These are phyloP conservation scores for Caryocar brasiliense DNA, from an alignment of 441 rosid genomes.

Conservation along the genomic window DNA sequence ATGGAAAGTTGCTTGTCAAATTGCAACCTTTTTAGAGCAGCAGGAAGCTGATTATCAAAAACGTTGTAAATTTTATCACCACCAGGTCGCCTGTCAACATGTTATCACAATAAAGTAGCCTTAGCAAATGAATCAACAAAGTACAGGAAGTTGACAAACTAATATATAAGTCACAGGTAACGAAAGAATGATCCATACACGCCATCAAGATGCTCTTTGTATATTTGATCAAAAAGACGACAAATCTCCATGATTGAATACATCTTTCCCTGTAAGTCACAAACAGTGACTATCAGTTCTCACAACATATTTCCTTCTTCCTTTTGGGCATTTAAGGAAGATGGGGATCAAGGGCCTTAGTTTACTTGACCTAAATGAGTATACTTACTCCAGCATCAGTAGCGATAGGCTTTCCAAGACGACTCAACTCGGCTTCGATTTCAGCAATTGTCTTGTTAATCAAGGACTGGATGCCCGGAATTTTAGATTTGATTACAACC, in stretches of 20 bases:
- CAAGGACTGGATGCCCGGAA: conserved; percentile 90
- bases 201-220: conserved; percentile 95
- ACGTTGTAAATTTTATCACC: conserved; percentile 89
- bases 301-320: no score
- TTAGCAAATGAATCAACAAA: neutral
- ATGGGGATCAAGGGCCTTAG: neutral
- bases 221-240: conserved; percentile 86
- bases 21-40: conserved; percentile 91
- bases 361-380: conserved; percentile 1
- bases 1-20: conserved; percentile 93
- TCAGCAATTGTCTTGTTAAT: conserved; percentile 77
- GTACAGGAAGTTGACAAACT: neutral
- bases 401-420: conserved; percentile 96
- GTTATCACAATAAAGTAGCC: neutral
- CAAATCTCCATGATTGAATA: conserved; percentile 95
- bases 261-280: conserved; percentile 67
- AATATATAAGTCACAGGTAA: neutral
- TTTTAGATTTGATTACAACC: conserved; percentile 85
- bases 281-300: conserved; percentile 13
- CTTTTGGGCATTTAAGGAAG: no score
- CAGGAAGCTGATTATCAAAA: conserved; percentile 94
- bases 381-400: conserved; percentile 86
- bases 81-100: conserved; percentile 73
- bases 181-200: conserved; percentile 39
- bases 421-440: conserved; percentile 80